Evolutionary conservation across 73 alveolate species (phyloP), one percentile per base, ranked within the genome.

Genomic region (Paramecium caudatum): DNA sequence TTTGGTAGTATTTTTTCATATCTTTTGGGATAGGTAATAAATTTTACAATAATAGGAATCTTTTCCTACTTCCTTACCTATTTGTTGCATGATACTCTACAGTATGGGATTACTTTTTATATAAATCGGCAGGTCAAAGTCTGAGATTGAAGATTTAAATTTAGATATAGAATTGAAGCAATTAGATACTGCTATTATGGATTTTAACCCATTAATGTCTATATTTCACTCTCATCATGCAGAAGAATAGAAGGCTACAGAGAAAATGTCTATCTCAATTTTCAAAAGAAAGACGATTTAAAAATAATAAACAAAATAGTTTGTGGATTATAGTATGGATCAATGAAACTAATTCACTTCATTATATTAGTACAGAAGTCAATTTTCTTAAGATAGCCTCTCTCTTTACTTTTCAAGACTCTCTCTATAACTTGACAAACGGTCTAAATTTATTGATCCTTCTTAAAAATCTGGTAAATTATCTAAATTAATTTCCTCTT

Each of bases 251-350:
- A n/a, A n/a, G n/a, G n/a, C n/a, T n/a, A 9, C 30, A 1, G 46
- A 74, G 7, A 34, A 39, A 45, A 21, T 23, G 39, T 39, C 49
- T 5, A 45, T 41, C 19, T 74, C 43, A 9, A 3, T 36, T 16
- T 33, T 39, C 25, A 74, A 41, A 39, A 74, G 65, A 39, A 74
- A 74, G 32, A 37, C 88, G 10, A 21, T 74, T 37, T 36, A 19
- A 39, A 74, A 45, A 41, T 34, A 41, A 45, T n/a, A 16, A 27
- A 74, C 43, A 3, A 74, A 74, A 43, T 37, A 36, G 19, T 74
- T 41, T 43, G 65, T 74, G 36, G 88, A 74, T 74, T 74, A 27
- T 37, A 70, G 87, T 70, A 70, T 70, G 61, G 87, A 70, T 70
- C 16, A 70, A 37, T 70, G 87, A 70, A 47, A 62, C 30, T 62